These are phyloP conservation scores for Paramecium tetraurelia DNA, from an alignment of 73 alveolate species.

Conservation along the genomic window DNA sequence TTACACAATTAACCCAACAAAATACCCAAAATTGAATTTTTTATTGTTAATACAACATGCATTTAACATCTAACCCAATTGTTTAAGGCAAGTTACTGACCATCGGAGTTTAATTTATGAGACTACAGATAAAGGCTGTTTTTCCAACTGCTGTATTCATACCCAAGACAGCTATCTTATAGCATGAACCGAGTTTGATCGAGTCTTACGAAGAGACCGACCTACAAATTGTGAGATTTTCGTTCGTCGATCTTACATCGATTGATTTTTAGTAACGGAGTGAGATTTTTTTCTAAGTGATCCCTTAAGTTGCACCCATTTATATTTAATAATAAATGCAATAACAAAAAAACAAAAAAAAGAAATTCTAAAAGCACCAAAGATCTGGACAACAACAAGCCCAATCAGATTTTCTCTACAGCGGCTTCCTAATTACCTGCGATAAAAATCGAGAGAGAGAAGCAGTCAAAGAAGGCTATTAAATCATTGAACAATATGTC, in stretches of 20 bases:
- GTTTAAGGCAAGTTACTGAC: background rate
- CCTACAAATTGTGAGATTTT: background rate
- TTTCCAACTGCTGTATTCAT: conserved; percentile 42
- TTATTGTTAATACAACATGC: background rate
- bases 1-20: background rate
- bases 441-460: conserved; percentile 46
- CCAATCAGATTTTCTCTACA: background rate
- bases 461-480: conserved; percentile 15
- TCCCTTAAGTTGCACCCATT: conserved; percentile 26
- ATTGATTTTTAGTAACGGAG: conserved; percentile 13
- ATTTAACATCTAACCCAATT: conserved; percentile 24
- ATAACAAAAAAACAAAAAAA: background rate
- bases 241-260: conserved; percentile 9
- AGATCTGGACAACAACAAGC: background rate
- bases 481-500: conserved; percentile 8
- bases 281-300: background rate
- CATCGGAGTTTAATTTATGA: background rate
- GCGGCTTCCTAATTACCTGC: background rate
- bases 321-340: background rate
- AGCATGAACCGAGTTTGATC: background rate
- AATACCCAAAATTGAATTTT: conserved; percentile 46
- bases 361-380: background rate
- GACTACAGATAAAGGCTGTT: conserved; percentile 23
- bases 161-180: conserved; percentile 44
- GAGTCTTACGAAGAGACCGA: conserved; percentile 33